A percentile compares a stretch with the other conserved stretches of the same genome.
Evolutionary conservation across 1,139 yeast species (phyloP).

Genomic region (Waltiozyma sp.): DNA sequence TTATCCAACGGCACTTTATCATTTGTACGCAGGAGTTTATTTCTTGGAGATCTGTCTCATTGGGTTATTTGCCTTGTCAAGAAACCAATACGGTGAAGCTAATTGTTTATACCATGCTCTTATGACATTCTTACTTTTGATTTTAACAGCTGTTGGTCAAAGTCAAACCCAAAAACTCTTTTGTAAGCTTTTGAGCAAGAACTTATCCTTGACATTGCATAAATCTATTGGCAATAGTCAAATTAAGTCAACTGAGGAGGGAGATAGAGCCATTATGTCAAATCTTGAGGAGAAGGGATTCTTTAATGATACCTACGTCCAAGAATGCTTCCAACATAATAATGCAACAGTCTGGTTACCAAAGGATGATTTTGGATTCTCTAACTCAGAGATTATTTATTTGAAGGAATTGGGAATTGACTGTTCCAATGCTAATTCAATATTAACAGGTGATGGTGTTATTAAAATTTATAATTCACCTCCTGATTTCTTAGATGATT

Average conservation of each 20-base stretch:
- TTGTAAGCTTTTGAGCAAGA: conserved; percentile 13
- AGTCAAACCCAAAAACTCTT: conserved; percentile 24
- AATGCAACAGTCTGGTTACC: conserved; percentile 27
- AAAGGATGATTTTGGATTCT: conserved; percentile 22
- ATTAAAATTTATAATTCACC: conserved; percentile 13
- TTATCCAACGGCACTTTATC: conserved; percentile 67
- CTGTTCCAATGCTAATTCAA: conserved; percentile 18
- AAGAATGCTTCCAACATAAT: conserved; percentile 14
- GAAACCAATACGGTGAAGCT: conserved; percentile 29
- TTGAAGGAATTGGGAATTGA: conserved; percentile 20
- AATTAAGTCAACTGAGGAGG: not conserved
- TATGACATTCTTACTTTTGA: conserved; percentile 33
- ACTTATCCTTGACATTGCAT: conserved; percentile 18
- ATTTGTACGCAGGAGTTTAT: conserved; percentile 68
- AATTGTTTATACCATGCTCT: conserved; percentile 32
- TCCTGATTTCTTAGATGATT: conserved; percentile 12
- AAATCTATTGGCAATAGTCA: not conserved
- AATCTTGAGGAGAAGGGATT: conserved; percentile 1
- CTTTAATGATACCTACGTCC: conserved; percentile 16
- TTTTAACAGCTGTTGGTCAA: conserved; percentile 29
- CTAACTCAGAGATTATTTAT: conserved; percentile 17
- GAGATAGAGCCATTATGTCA: not conserved
- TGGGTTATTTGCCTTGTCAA: conserved; percentile 59
- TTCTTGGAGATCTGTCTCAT: conserved; percentile 68
- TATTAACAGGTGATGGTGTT: conserved; percentile 19